Conservation (phyloP, 495 filamentous ascomycete genomes). For the Hyphodiscus hymeniophilus region DNA sequence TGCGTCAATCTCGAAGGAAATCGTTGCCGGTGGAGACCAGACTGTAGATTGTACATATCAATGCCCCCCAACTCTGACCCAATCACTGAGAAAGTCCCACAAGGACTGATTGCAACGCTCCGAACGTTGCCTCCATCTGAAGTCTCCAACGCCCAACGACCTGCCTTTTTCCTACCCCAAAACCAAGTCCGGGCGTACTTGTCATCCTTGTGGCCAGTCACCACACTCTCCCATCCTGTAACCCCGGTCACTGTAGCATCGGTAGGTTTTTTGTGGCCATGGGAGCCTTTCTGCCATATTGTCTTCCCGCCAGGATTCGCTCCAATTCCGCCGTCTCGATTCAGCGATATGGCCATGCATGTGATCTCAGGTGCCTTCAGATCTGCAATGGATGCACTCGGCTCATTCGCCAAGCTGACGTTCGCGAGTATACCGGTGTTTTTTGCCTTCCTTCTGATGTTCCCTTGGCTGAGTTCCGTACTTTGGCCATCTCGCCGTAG, state of each 20-base stretch:
- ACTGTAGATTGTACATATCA: slow-evolving; percentile 95
- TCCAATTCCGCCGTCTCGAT: slow-evolving; percentile 88
- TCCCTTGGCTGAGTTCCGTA: slow-evolving; percentile 85
- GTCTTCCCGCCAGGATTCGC: slow-evolving; percentile 56
- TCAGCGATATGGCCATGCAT: slow-evolving; percentile 80
- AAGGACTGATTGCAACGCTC: slow-evolving; percentile 79
- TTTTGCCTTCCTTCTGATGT: slow-evolving; percentile 72
- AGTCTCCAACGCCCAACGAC: slow-evolving; percentile 87
- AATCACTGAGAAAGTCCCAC: slow-evolving; percentile 90
- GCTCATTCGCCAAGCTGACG: slow-evolving; percentile 35
- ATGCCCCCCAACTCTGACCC: slow-evolving; percentile 76
- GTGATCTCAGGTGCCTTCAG: slow-evolving; percentile 86
- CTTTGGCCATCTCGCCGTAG: slow-evolving; percentile 90
- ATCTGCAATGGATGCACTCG: slow-evolving; percentile 54
- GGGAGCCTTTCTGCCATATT: slow-evolving; percentile 69
- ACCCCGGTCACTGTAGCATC: slow-evolving; percentile 52
- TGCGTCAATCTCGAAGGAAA: slow-evolving; percentile 68
- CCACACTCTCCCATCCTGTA: slow-evolving; percentile 93
- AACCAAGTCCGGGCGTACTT: slow-evolving; percentile 90
- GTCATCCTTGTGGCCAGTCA: slow-evolving; percentile 88
- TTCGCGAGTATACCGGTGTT: slow-evolving; percentile 61
- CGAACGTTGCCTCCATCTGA: slow-evolving; percentile 77
- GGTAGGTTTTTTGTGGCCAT: slow-evolving; percentile 44
- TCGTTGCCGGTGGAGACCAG: slow-evolving; percentile 72
- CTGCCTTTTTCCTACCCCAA: slow-evolving; percentile 88